A percentile compares a stretch with the other conserved stretches of the same genome.
phyloP scores from a whole-genome alignment of 2,329 filamentous ascomycete species.

The Sordariomycetes sp. region DNA sequence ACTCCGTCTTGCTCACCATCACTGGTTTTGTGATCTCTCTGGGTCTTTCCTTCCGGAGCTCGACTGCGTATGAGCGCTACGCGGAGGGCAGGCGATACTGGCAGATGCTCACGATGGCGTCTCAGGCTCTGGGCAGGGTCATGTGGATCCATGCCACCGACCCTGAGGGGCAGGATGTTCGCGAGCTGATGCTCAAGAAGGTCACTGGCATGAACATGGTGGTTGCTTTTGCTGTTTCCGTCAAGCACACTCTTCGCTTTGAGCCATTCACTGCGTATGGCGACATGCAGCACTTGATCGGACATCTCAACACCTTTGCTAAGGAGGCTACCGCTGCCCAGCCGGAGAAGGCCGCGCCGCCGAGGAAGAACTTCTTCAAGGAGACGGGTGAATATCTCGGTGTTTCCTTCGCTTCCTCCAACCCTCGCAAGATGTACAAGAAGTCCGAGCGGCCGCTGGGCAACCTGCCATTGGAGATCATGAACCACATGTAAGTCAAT shows the following conservation, averaged over 20 bases:
- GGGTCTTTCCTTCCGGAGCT: slow-evolving; percentile 67
- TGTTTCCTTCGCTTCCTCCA: slow-evolving; percentile 65
- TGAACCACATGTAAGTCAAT: slow-evolving; percentile 71
- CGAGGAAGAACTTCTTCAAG: slow-evolving; percentile 49
- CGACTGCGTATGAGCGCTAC: slow-evolving; percentile 69
- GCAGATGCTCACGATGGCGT: slow-evolving; percentile 51
- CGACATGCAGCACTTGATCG: slow-evolving; percentile 60
- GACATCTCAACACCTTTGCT: slow-evolving; percentile 69
- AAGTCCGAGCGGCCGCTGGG: slow-evolving; percentile 62
- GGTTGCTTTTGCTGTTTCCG: slow-evolving; percentile 64
- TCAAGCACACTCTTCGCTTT: slow-evolving; percentile 78
- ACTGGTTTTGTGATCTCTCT: slow-evolving; percentile 76
- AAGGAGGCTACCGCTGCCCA: slow-evolving; percentile 37
- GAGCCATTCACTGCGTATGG: slow-evolving; percentile 73
- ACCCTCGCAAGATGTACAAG: slow-evolving; percentile 72
- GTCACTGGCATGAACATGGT: slow-evolving; percentile 69
- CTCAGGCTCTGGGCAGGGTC: slow-evolving; percentile 60
- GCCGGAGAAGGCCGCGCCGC: slow-evolving; percentile 15
- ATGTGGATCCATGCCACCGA: slow-evolving; percentile 75
- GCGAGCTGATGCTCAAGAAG: slow-evolving; percentile 62
- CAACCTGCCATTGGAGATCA: slow-evolving; percentile 75
- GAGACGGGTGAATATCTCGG: slow-evolving; percentile 63
- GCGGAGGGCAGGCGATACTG: slow-evolving; percentile 56
- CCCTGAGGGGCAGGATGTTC: slow-evolving; percentile 38
- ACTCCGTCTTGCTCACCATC: slow-evolving; percentile 54